Base-by-base conservation (phyloP, 2,329 filamentous ascomycete genomes). In the Monilinia laxa region DNA sequence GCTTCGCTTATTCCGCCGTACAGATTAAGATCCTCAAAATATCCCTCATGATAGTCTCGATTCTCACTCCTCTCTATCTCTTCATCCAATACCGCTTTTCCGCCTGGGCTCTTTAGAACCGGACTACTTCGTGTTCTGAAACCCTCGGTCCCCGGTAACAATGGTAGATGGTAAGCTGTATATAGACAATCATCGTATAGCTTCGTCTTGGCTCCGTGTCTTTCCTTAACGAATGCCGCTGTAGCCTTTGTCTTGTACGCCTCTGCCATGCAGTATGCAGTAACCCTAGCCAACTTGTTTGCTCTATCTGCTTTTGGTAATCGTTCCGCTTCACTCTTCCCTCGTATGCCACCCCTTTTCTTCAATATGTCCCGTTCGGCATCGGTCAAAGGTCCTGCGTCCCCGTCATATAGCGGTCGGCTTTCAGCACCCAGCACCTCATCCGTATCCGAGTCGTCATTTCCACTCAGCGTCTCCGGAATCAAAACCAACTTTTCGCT, bases 101-200 rank as follows among this genome's bases (percentile, higher is more conserved):
- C 94, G 18, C 95, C 95, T 0, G 94, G 93, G 56, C 91, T 96
- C 79, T 96, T 97, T 63, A 98, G 80, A 31, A 96, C 90, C 0
- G 95, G 95, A 75, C 93, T 92, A 76, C 94, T 97, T 73, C 92
- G 87, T 35, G 99, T 83, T 35, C 95, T 84, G 77, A 93, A 97
- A 1, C 95, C 94, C 59, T 96, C 93, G 57, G 83, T 87, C 1
- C 94, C 95, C 2, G 92, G 90, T 64, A 98, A 82, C 20, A 99
- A 81, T 6, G 95, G 95, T 40, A 97, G 81, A 76, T 97, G 93
- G 78, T 99, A 99, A 58, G 97, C 94, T 35, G 90, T 92, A 76
- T 99, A 99, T 31, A 99, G 82, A 76, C 95, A 99, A 78, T 99
- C 95, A 77, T 99, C 95, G 79, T 99, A 99, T 6, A 98, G 83